These are phyloP conservation scores for Wallemia hederae DNA, from an alignment of 1,284 basidiomycete genomes.

Conservation along the genomic window DNA sequence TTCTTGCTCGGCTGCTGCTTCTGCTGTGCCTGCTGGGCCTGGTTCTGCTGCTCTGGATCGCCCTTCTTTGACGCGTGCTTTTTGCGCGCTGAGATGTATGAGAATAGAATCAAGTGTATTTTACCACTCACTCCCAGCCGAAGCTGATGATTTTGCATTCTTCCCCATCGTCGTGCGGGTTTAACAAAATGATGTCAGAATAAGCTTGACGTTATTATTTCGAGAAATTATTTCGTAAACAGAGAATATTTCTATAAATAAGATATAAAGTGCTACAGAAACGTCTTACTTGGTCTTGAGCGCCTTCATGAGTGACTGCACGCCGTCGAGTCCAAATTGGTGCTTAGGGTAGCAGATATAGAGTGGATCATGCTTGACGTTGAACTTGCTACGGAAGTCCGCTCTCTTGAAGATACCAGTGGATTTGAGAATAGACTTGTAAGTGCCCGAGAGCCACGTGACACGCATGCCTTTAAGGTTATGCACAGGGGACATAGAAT, in stretches of 20 bases:
- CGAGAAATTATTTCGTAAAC: too few relatives aligned
- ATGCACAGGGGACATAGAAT: background rate
- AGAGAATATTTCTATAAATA: too few relatives aligned
- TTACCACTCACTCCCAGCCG: background rate
- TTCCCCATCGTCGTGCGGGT: background rate
- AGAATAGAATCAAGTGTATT: too few relatives aligned
- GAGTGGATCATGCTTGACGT: background rate
- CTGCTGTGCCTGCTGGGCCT: slow-evolving; percentile 21
- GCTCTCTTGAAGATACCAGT: background rate
- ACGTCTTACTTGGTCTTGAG: background rate
- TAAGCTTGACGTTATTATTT: too few relatives aligned
- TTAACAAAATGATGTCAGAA: background rate
- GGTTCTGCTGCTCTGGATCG: slow-evolving; percentile 18
- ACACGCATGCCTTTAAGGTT: background rate
- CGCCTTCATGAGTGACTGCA: background rate
- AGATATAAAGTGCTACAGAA: background rate
- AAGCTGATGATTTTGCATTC: background rate
- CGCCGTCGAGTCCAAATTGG: background rate
- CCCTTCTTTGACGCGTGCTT: slow-evolving; percentile 19
- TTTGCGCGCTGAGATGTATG: slow-evolving; percentile 49
- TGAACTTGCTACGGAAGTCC: background rate
- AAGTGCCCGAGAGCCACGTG: background rate
- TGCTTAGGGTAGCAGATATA: background rate
- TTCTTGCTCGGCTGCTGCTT: slow-evolving; percentile 17
- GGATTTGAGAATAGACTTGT: background rate